These are phyloP conservation scores for Pleurotus salmoneostramineus DNA, from an alignment of 768 basidiomycete genomes.

Conservation along the genomic window DNA sequence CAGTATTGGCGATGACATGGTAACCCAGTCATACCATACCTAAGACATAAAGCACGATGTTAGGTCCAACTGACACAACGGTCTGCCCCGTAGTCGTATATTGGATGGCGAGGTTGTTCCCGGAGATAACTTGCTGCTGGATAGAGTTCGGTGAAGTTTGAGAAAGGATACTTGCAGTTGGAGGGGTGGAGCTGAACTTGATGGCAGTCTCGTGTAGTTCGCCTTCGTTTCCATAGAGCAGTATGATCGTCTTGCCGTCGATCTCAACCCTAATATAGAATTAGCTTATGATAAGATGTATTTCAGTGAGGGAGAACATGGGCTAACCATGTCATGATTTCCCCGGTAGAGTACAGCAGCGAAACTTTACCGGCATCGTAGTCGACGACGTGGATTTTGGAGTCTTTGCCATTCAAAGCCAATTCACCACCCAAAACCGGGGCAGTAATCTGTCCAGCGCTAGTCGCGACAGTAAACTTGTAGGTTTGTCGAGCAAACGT, in stretches of 20 bases:
- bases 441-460: constrained; percentile 35
- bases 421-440: constrained; percentile 41
- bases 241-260: constrained; percentile 41
- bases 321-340: constrained; percentile 43
- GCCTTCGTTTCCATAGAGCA: constrained; percentile 43
- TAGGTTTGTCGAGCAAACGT: constrained; percentile 34
- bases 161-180: constrained; percentile 29
- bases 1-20: neutral
- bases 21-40: constrained; percentile 22
- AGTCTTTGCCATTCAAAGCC: constrained; percentile 45
- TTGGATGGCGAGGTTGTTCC: constrained; percentile 34
- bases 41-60: constrained; percentile 38
- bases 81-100: constrained; percentile 44
- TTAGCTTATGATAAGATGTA: neutral
- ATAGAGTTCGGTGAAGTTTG: constrained; percentile 23
- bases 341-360: constrained; percentile 43
- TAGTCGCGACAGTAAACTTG: constrained; percentile 39
- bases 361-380: constrained; percentile 40
- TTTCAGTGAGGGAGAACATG: neutral
- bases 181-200: constrained; percentile 24
- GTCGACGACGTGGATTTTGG: constrained; percentile 48
- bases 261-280: constrained; percentile 37
- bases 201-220: constrained; percentile 50
- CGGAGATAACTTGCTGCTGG: constrained; percentile 29
- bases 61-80: constrained; percentile 37